phyloP scores from a whole-genome alignment of 2,329 filamentous ascomycete genomes.

The Blumeria hordei region DNA sequence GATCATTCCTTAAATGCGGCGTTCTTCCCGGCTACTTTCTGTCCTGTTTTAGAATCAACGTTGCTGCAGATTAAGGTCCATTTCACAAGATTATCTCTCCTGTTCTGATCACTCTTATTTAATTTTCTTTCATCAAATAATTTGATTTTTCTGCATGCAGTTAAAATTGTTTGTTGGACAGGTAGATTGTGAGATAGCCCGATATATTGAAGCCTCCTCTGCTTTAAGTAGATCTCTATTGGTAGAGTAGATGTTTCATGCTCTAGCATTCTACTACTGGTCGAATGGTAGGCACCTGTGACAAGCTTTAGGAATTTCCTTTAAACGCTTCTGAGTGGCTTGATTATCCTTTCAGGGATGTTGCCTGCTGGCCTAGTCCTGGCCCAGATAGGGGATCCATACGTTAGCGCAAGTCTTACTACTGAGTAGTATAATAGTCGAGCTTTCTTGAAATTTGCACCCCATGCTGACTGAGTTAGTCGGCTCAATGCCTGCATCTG shows the following conservation, averaged over 20 bases:
- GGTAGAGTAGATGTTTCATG: neutral
- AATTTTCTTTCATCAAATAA: neutral
- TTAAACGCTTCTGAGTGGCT: neutral
- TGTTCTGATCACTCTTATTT: neutral
- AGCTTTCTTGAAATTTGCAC: neutral
- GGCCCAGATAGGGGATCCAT: neutral
- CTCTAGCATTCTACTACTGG: neutral
- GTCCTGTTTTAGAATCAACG: neutral
- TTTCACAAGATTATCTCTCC: neutral
- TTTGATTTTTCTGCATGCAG: neutral
- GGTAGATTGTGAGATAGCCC: neutral
- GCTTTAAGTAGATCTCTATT: neutral
- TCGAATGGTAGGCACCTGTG: neutral
- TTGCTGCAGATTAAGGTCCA: neutral
- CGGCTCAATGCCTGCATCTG: neutral
- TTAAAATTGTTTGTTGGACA: neutral
- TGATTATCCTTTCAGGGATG: neutral
- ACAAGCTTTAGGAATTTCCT: neutral
- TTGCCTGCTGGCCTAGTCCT: neutral
- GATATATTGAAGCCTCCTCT: neutral
- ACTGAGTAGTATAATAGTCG: neutral
- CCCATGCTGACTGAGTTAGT: conserved; percentile 1
- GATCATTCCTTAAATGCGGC: neutral
- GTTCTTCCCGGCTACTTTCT: neutral
- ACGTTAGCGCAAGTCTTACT: neutral